Conservation (phyloP, 2,329 filamentous ascomycete genomes). For the Eutypella sp. region DNA sequence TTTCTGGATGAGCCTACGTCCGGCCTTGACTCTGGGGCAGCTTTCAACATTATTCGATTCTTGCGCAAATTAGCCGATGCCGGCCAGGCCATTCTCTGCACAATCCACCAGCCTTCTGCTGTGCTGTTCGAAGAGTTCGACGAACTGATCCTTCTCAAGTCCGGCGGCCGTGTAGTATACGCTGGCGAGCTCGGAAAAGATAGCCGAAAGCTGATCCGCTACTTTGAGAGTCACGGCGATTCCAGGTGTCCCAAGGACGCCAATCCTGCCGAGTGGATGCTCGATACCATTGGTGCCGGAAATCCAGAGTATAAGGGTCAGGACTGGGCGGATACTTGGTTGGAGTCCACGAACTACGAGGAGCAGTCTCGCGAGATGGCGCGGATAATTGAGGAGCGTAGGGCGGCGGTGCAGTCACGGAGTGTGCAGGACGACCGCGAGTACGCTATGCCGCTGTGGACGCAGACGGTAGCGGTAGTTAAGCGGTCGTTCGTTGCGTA, state of each 20-base stretch:
- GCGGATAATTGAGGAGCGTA: constrained; percentile 43
- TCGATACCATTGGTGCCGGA: constrained; percentile 57
- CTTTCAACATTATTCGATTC: constrained; percentile 58
- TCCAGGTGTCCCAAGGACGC: constrained; percentile 40
- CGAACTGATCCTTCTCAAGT: constrained; percentile 47
- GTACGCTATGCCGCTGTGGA: constrained; percentile 55
- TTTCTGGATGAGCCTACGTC: constrained; percentile 62
- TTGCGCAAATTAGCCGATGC: constrained; percentile 56
- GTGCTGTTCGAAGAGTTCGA: constrained; percentile 55
- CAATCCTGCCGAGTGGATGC: constrained; percentile 52
- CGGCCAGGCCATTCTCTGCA: constrained; percentile 56
- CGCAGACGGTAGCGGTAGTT: constrained; percentile 50
- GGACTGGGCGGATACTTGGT: constrained; percentile 62
- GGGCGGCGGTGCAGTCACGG: constrained; percentile 29
- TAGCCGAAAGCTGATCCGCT: constrained; percentile 41
- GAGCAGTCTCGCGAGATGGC: constrained; percentile 46
- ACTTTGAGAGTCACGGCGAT: constrained; percentile 48
- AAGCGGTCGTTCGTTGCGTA: constrained; percentile 57
- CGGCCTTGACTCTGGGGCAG: constrained; percentile 52
- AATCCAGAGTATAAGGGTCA: constrained; percentile 55
- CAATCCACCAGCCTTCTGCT: constrained; percentile 55
- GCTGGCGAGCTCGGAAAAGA: constrained; percentile 50
- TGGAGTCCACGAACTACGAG: constrained; percentile 43
- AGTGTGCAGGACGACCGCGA: constrained; percentile 49
- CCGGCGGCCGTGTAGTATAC: constrained; percentile 49